Evolutionary conservation across 768 basidiomycete genomes (phyloP), one percentile per base, ranked within the genome.

Genomic region (Leccinum imitatum): DNA sequence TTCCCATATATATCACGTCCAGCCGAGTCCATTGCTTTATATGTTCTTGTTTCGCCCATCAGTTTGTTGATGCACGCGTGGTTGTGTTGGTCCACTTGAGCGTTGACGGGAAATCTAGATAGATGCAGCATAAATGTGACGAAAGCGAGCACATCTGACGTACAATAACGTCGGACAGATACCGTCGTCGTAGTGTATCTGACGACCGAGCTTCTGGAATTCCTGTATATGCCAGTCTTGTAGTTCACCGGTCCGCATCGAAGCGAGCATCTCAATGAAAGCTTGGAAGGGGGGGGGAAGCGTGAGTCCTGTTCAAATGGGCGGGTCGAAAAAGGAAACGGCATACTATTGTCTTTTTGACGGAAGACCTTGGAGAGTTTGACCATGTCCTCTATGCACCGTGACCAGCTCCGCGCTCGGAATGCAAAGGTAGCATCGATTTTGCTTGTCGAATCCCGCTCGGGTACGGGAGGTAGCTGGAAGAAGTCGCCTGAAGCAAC

Each of bases 201-300:
- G 25, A 27, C 25, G 25, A 27, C 25, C 25, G 25, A 27, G 25
- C 25, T 27, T 27, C 25, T 27, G 25, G 25, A 27, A 1, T 27
- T 27, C 25, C 25, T 27, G 25, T 27, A 27, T 27, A 27, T 1
- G 25, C 25, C 25, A 0, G 25, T 27, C 25, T 27, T 27, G 25
- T 27, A 27, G 25, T 27, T 27, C 68, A 1, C 96, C 97, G 62
- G 91, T 95, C 25, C 97, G 86, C 95, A 98, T 98, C 67, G 97
- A 95, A 69, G 98, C 98, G 52, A 98, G 79, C 93, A 98, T 98
- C 67, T 93, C 82, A 50, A 99, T 84, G 68, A 99, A 98, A 50
- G 82, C 94, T 94, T 94, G 67, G 8, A 31, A 35, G 11, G 5
- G 33, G 2, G 9, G 4, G 46, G 15, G 14, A 8, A 4, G 15